A percentile compares a stretch with the other conserved stretches of the same genome.
Conservation (phyloP, 2,329 filamentous ascomycete genomes). For the Fusarium verticillioides region DNA sequence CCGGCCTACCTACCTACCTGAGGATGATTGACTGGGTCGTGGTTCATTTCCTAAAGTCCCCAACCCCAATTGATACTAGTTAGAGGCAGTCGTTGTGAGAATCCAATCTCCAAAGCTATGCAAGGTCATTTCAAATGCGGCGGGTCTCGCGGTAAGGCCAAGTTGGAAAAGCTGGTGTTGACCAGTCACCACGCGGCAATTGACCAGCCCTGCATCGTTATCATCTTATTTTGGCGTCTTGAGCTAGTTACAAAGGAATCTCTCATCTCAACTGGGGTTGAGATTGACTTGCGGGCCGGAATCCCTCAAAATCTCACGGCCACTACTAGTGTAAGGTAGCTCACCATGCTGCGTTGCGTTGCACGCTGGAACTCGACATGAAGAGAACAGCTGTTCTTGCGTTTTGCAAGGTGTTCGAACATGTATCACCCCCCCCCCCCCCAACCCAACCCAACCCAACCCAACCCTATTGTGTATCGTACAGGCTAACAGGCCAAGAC, state of each 20-base stretch:
- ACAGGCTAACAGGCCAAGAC: neutral
- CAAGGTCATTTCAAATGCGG: conserved; percentile 39
- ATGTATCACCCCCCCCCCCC: neutral
- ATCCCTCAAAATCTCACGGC: conserved; percentile 24
- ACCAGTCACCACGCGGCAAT: conserved; percentile 30
- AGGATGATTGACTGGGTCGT: conserved; percentile 21
- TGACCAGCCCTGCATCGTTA: conserved; percentile 36
- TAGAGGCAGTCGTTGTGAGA: conserved; percentile 21
- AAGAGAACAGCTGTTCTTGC: neutral
- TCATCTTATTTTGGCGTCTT: conserved; percentile 30
- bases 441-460: too few relatives aligned
- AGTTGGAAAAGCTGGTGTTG: conserved; percentile 10
- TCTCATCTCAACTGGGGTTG: conserved; percentile 13
- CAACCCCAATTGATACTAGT: conserved; percentile 24
- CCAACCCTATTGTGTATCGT: neutral
- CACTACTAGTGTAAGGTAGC: conserved; percentile 3
- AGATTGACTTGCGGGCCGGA: conserved; percentile 35
- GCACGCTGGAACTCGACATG: conserved; percentile 3
- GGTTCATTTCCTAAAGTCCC: conserved; percentile 28
- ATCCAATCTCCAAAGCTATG: conserved; percentile 39
- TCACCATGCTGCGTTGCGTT: conserved; percentile 4
- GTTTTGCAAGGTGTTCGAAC: neutral
- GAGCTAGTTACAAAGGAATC: conserved; percentile 12
- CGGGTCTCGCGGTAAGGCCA: conserved; percentile 37
- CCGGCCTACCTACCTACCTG: neutral